Conservation (phyloP, 805 yeast species). For the Candida krabiensis region DNA sequence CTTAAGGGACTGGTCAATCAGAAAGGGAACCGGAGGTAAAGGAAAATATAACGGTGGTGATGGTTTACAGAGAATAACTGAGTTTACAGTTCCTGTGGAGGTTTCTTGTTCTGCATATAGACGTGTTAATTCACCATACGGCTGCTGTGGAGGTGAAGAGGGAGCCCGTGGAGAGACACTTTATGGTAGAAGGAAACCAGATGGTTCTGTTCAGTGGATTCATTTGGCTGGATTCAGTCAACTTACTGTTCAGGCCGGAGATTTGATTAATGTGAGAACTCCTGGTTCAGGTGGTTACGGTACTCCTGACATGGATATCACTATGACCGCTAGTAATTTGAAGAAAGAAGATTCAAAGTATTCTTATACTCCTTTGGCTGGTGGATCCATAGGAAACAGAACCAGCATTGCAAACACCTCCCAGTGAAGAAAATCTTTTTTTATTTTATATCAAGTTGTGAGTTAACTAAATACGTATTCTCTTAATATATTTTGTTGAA, state of each 20-base stretch:
- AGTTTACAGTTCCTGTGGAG: conserved; percentile 40
- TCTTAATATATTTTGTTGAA: no score
- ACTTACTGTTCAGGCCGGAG: conserved; percentile 37
- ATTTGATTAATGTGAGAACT: conserved; percentile 35
- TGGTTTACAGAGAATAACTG: conserved; percentile 49
- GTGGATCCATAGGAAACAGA: conserved; percentile 18
- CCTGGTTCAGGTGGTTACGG: conserved; percentile 48
- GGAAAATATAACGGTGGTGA: conserved; percentile 50
- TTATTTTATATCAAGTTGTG: no score
- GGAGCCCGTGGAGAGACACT: conserved; percentile 46
- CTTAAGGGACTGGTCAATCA: conserved; percentile 43
- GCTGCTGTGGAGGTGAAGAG: conserved; percentile 50
- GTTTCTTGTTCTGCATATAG: conserved; percentile 49
- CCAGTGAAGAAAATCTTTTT: no score
- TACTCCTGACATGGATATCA: conserved; percentile 29
- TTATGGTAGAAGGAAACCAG: conserved; percentile 32
- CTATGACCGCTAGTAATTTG: no score
- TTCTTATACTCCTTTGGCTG: conserved; percentile 17
- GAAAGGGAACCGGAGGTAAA: conserved; percentile 46
- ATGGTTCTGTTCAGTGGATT: conserved; percentile 28
- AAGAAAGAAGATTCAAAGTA: conserved; percentile 16
- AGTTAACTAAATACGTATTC: no score
- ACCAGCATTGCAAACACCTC: conserved; percentile 20
- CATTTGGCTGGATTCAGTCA: conserved; percentile 37
- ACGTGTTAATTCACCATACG: conserved; percentile 54